Percentiles rank a stretch among this genome's conserved stretches.
These are phyloP conservation scores for Aspergillus fumigatiaffinis DNA, from an alignment of 2,329 filamentous ascomycete species.

Conservation along the genomic window DNA sequence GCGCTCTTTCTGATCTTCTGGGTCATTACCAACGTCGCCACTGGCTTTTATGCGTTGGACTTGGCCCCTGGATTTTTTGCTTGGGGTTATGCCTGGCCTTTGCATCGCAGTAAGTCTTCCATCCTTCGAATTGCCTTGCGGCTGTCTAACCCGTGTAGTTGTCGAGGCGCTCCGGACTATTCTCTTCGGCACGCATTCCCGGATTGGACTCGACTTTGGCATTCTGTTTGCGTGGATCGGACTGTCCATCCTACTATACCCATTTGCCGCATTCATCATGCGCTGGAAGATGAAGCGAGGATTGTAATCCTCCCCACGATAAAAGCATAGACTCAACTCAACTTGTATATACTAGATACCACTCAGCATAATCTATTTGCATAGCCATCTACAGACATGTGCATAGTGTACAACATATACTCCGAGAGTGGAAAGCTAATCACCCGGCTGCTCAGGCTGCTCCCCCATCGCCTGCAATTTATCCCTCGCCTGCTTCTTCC, in stretches of 20 bases:
- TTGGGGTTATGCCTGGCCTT: conserved; percentile 62
- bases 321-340: too few relatives aligned
- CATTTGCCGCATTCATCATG: conserved; percentile 28
- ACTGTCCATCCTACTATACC: conserved; percentile 24
- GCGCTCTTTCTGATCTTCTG: conserved; percentile 64
- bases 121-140: neutral
- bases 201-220: conserved; percentile 59
- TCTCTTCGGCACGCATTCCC: conserved; percentile 56
- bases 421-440: conserved; percentile 1
- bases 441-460: conserved; percentile 4
- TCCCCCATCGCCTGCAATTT: conserved; percentile 14
- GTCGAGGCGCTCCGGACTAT: conserved; percentile 59
- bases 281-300: conserved; percentile 30
- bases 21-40: conserved; percentile 63
- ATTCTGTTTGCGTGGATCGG: conserved; percentile 55
- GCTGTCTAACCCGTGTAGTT: conserved; percentile 30
- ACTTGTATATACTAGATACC: neutral
- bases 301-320: neutral
- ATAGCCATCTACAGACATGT: neutral
- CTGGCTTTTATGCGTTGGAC: conserved; percentile 57
- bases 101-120: conserved; percentile 50
- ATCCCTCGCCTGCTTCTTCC: conserved; percentile 5
- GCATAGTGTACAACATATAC: neutral
- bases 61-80: conserved; percentile 56
- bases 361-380: neutral